Evolutionary conservation across 176 grass and related monocot genomes (phyloP).

Genomic region (Dendrocalamus sinicus): DNA sequence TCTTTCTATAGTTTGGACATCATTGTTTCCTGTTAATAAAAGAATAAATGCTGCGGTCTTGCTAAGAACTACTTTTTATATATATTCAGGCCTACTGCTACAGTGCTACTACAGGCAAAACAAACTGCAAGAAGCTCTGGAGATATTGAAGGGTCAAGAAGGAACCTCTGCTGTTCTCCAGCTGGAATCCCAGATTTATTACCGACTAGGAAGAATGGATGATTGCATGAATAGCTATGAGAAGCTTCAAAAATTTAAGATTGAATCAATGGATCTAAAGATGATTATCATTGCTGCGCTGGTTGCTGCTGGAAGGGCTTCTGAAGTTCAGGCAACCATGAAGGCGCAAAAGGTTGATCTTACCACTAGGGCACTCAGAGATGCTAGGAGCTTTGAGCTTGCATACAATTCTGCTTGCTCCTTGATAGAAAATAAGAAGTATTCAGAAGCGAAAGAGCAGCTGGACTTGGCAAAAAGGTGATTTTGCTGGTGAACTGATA

Average conservation of each 20-base stretch:
- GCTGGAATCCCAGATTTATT: conserved; percentile 93
- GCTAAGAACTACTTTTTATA: conserved; percentile 20
- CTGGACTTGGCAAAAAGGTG: conserved; percentile 89
- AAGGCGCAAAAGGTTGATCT: conserved; percentile 72
- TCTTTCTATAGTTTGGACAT: conserved; percentile 11
- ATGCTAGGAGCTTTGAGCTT: conserved; percentile 84
- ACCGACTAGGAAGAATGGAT: conserved; percentile 82
- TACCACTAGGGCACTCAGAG: conserved; percentile 58
- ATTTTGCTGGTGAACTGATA: conserved; percentile 20
- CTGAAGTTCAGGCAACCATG: conserved; percentile 82
- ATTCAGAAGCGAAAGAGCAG: conserved; percentile 76
- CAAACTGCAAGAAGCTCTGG: conserved; percentile 82
- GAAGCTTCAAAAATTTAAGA: conserved; percentile 82
- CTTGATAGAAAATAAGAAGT: conserved; percentile 90
- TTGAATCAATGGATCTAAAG: conserved; percentile 88
- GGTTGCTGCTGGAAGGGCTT: conserved; percentile 75
- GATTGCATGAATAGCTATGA: conserved; percentile 86
- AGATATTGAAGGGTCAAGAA: conserved; percentile 65
- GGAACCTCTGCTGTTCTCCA: conserved; percentile 71
- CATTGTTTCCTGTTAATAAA: conserved; percentile 30
- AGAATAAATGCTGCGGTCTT: background rate
- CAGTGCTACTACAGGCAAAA: conserved; percentile 96
- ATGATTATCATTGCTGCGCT: conserved; percentile 84
- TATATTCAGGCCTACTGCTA: conserved; percentile 84
- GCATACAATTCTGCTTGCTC: conserved; percentile 93